Evolutionary conservation across 768 basidiomycete genomes (phyloP), one percentile per base, ranked within the genome.

Genomic region (Boletus rubescentipes): DNA sequence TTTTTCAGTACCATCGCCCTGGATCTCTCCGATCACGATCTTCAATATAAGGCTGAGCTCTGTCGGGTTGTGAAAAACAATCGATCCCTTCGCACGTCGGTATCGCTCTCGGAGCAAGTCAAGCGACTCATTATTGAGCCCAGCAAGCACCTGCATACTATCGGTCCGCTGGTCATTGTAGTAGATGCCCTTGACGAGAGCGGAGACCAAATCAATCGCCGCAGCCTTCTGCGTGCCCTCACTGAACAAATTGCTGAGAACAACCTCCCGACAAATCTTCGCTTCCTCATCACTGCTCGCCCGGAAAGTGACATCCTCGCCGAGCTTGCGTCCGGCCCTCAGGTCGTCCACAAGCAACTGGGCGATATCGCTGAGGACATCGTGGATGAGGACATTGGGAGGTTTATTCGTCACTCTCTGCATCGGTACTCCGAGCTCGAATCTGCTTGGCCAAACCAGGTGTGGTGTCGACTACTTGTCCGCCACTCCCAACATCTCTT

Each of bases 101-200:
- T 37, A 2, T 51, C 61, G 16, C 46, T 54, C 21, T 55, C 46
- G n/a, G 62, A 58, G 31, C 72, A 73, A 46, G 58, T 74, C 15
- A 48, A 58, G 37, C 49, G 61, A 18, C 57, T 74, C 20, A 64
- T 73, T 42, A 34, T 73, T 7, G 52, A 51, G 5, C 69, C 73
- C 6, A 57, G 59, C 38, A 43, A 49, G 18, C 30, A 57, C 9
- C 47, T 72, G 6, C 57, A 61, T 26, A 48, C 61, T 8, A 48
- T 68, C 12, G 70, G 70, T 0, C 73, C 74, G 12, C 42, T 75
- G 3, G 38, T 75, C 11, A 49, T 75, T 8, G 61, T 75, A 18
- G 64, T 75, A 16, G 73, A 76, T 39, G 73, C 61, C 10, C 57
- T 73, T n/a, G 68, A 73, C 32, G 62, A 66, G 46, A 66, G 68